A percentile compares a stretch with the other conserved stretches of the same genome.
Conservation (phyloP, 306 rosid species). For the Begonia masoniana region DNA sequence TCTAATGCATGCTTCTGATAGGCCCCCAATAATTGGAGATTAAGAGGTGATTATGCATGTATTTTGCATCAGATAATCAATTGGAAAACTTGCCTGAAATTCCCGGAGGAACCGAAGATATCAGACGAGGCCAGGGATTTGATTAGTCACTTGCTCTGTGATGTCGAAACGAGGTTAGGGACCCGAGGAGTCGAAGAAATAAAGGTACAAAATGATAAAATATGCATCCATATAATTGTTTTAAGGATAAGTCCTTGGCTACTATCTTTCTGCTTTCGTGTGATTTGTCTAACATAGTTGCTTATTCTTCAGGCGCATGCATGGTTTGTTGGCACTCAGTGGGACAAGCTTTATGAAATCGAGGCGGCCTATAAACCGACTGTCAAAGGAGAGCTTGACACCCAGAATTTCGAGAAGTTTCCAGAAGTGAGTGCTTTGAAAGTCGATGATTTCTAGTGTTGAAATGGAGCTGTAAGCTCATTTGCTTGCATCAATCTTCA, state of each 20-base stretch:
- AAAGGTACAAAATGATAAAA: slow-evolving; percentile 45
- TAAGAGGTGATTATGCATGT: slow-evolving; percentile 4
- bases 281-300: background rate
- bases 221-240: background rate
- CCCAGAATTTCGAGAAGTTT: slow-evolving; percentile 95
- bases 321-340: slow-evolving; percentile 70
- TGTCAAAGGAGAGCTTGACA: slow-evolving; percentile 82
- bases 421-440: slow-evolving; percentile 62
- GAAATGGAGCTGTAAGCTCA: background rate
- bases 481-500: slow-evolving; percentile 1
- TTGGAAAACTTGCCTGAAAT: slow-evolving; percentile 93
- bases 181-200: slow-evolving; percentile 85
- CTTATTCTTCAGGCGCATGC: slow-evolving; percentile 63
- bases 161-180: slow-evolving; percentile 87
- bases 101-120: slow-evolving; percentile 87
- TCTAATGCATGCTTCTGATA: no score
- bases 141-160: slow-evolving; percentile 75
- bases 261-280: no score
- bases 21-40: slow-evolving; percentile 1
- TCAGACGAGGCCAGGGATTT: slow-evolving; percentile 75
- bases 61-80: slow-evolving; percentile 67
- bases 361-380: slow-evolving; percentile 90
- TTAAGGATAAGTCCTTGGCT: no score
- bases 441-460: slow-evolving; percentile 1
- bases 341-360: slow-evolving; percentile 89